phyloP scores from a whole-genome alignment of 208 protist genomes.

The Leishmania braziliensis region DNA sequence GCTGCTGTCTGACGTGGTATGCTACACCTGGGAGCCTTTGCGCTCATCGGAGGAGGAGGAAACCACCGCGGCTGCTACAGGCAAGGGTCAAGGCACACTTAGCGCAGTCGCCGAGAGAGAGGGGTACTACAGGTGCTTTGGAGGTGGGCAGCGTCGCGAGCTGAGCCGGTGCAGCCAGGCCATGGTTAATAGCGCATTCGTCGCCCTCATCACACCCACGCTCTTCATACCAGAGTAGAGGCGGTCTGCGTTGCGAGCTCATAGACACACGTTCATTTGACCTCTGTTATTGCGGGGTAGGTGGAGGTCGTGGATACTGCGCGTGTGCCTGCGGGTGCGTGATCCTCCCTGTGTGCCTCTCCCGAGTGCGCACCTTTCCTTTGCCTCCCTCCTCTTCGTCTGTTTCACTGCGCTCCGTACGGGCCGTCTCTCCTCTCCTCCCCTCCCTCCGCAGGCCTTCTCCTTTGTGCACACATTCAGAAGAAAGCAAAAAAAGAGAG shows the following conservation, averaged over 20 bases:
- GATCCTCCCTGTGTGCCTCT: neutral
- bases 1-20: slow-evolving; percentile 69
- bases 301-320: neutral
- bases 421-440: neutral
- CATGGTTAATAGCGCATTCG: slow-evolving; percentile 77
- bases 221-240: slow-evolving; percentile 33
- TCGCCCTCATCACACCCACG: slow-evolving; percentile 70
- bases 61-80: neutral
- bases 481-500: neutral
- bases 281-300: neutral
- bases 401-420: neutral
- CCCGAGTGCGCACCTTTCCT: neutral
- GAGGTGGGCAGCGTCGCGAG: slow-evolving; percentile 46
- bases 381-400: neutral
- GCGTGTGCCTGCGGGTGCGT: neutral
- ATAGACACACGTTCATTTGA: neutral
- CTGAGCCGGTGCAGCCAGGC: slow-evolving; percentile 47
- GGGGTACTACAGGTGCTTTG: slow-evolving; percentile 19
- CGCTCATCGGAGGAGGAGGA: neutral
- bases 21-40: slow-evolving; percentile 46
- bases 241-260: neutral
- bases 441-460: neutral
- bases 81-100: neutral
- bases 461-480: neutral
- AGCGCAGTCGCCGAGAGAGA: neutral